phyloP scores from a whole-genome alignment of 257 asterid genomes.

The Capsicum rhomboideum region DNA sequence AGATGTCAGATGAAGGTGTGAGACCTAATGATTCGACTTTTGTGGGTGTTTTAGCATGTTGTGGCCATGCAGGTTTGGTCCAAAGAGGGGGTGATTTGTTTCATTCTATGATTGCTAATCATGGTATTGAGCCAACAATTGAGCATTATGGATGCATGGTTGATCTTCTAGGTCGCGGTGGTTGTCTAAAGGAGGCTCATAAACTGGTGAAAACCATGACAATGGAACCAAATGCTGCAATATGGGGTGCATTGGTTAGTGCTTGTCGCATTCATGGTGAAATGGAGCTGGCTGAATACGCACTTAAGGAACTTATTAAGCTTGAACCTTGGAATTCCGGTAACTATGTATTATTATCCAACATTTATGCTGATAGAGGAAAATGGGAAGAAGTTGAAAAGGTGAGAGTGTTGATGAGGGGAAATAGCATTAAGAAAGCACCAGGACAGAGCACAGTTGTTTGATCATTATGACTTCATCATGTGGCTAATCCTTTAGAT shows the following conservation, averaged over 20 bases:
- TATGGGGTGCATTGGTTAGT: slow-evolving; percentile 43
- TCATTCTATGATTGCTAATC: slow-evolving; percentile 11
- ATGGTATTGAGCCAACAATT: slow-evolving; percentile 18
- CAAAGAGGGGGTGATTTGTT: slow-evolving; percentile 26
- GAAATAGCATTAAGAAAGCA: slow-evolving; percentile 13
- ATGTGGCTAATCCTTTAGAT: not conserved
- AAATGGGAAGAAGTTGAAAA: slow-evolving; percentile 39
- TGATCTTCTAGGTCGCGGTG: slow-evolving; percentile 42
- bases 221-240: slow-evolving; percentile 30
- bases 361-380: slow-evolving; percentile 38
- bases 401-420: slow-evolving; percentile 29
- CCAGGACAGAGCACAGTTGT: slow-evolving; percentile 28
- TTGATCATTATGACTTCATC: not conserved
- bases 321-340: slow-evolving; percentile 43
- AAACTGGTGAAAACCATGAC: slow-evolving; percentile 29
- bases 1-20: slow-evolving; percentile 21
- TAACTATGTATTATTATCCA: slow-evolving; percentile 35
- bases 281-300: slow-evolving; percentile 30
- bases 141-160: slow-evolving; percentile 48
- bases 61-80: slow-evolving; percentile 34
- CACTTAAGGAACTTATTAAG: slow-evolving; percentile 28
- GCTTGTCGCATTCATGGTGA: slow-evolving; percentile 31
- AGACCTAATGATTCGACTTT: slow-evolving; percentile 31
- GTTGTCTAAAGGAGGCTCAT: slow-evolving; percentile 31
- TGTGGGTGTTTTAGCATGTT: slow-evolving; percentile 31